phyloP scores from a whole-genome alignment of 345 rosid species.

The Capsella bursapastoris region DNA sequence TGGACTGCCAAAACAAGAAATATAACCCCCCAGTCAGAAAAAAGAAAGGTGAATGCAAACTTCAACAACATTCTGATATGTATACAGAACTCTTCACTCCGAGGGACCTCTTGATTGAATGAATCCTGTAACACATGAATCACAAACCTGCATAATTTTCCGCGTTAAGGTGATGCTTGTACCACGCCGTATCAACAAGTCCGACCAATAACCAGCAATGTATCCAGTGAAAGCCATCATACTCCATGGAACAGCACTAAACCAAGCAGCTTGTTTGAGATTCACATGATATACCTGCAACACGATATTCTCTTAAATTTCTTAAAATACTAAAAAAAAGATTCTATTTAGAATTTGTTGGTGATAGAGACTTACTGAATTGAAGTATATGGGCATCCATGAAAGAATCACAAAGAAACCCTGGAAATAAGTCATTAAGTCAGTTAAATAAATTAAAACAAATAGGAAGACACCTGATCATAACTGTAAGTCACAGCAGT shows the following conservation, averaged over 20 bases:
- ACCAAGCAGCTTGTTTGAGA: slow-evolving; percentile 97
- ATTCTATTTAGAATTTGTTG: not conserved
- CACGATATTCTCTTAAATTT: slow-evolving; percentile 28
- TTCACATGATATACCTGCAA: slow-evolving; percentile 84
- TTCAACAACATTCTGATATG: slow-evolving; percentile 24
- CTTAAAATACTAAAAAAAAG: slow-evolving; percentile 3
- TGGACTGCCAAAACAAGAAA: slow-evolving; percentile 63
- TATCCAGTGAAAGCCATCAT: slow-evolving; percentile 94
- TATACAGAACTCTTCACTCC: not conserved
- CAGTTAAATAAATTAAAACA: not conserved
- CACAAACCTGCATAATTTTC: slow-evolving; percentile 90
- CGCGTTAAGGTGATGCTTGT: slow-evolving; percentile 80
- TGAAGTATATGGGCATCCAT: slow-evolving; percentile 98
- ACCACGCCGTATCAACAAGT: slow-evolving; percentile 70
- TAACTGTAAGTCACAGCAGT: not conserved
- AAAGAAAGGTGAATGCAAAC: not conserved
- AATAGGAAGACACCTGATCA: not conserved
- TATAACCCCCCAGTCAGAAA: slow-evolving; percentile 23
- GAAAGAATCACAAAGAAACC: slow-evolving; percentile 97
- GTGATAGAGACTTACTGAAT: slow-evolving; percentile 59
- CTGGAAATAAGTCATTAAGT: slow-evolving; percentile 48
- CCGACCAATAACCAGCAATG: slow-evolving; percentile 82
- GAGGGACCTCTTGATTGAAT: not conserved
- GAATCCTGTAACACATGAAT: slow-evolving; percentile 20
- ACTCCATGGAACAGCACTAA: slow-evolving; percentile 95